Percentiles rank a stretch among this genome's conserved stretches.
Conservation (phyloP, 2,329 filamentous ascomycete genomes). For the Colletotrichum godetiae region DNA sequence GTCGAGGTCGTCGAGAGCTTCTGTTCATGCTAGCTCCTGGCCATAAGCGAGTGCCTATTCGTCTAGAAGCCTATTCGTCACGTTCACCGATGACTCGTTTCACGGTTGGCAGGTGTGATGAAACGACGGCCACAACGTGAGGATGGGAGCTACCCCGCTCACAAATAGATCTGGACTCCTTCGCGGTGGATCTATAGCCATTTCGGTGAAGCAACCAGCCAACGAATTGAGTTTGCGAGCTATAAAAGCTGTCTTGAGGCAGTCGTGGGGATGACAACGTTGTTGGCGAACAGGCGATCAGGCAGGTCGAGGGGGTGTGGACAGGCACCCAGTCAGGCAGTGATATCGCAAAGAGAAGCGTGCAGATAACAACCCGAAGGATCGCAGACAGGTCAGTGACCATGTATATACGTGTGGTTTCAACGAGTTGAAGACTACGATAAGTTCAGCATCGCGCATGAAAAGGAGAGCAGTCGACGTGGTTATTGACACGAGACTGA, state of each 20-base stretch:
- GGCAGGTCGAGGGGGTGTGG: background rate
- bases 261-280: background rate
- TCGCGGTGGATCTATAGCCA: background rate
- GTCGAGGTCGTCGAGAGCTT: background rate
- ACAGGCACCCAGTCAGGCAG: background rate
- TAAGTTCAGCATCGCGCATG: background rate
- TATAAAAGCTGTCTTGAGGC: background rate
- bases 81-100: conserved; percentile 20
- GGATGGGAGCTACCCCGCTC: conserved; percentile 16
- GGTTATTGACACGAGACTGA: background rate
- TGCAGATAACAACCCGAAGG: background rate
- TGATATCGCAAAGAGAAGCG: background rate
- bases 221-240: background rate
- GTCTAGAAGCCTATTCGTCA: conserved; percentile 1
- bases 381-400: background rate
- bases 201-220: background rate
- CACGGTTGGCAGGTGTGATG: background rate
- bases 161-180: background rate
- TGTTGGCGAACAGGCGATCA: background rate
- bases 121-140: background rate
- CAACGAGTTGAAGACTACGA: too few relatives aligned
- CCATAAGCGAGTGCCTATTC: background rate
- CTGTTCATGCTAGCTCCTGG: background rate
- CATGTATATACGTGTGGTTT: background rate
- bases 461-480: background rate